Evolutionary conservation across 2,329 filamentous ascomycete species (phyloP).

Genomic region (Xylariaceae sp.): DNA sequence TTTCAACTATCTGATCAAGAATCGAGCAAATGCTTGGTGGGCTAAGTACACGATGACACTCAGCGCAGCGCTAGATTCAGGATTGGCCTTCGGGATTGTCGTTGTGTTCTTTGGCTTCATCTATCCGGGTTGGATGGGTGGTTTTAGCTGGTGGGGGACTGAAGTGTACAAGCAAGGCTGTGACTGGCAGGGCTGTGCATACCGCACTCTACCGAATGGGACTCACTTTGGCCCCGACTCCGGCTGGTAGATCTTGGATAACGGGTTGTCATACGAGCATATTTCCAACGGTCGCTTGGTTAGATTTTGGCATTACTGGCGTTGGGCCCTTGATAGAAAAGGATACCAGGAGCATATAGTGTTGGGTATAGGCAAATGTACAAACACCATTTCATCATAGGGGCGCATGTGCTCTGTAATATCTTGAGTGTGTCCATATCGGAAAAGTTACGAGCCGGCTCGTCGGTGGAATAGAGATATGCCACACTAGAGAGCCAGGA

Average conservation of each 20-base stretch:
- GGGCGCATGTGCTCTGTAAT: not conserved
- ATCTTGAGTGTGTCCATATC: not conserved
- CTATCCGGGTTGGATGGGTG: slow-evolving; percentile 70
- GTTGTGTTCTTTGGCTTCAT: slow-evolving; percentile 82
- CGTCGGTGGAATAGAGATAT: not conserved
- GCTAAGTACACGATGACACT: slow-evolving; percentile 88
- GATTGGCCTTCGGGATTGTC: slow-evolving; percentile 75
- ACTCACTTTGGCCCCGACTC: slow-evolving; percentile 61
- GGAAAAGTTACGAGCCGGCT: not conserved
- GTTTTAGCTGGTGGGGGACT: slow-evolving; percentile 84
- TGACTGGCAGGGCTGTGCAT: slow-evolving; percentile 78
- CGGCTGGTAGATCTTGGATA: slow-evolving; percentile 42
- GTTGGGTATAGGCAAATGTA: not conserved
- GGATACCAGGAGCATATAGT: not conserved
- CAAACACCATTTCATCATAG: not conserved
- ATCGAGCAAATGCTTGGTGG: slow-evolving; percentile 73
- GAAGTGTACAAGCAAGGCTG: slow-evolving; percentile 80
- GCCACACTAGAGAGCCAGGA: not conserved
- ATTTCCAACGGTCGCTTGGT: not conserved
- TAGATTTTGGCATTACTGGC: not conserved
- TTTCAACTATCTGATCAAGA: slow-evolving; percentile 75
- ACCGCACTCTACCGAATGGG: slow-evolving; percentile 58
- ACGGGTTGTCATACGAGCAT: not conserved
- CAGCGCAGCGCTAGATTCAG: slow-evolving; percentile 76
- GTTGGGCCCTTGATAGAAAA: not conserved